Conservation (phyloP, 768 basidiomycete genomes). For the Dacryopinax primogenitus region DNA sequence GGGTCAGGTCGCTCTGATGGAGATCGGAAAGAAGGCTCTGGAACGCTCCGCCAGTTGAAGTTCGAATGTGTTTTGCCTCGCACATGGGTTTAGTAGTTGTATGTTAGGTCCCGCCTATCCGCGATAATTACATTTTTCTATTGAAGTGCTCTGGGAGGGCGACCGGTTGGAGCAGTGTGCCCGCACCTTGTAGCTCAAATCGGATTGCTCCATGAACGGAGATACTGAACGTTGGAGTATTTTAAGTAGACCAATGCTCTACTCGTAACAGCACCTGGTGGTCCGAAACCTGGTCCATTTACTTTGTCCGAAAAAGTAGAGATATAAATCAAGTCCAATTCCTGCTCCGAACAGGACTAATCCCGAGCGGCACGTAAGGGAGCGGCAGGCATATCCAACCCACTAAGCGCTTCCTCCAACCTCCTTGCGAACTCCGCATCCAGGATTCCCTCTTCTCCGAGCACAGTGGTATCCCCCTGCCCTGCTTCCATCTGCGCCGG, state of each 20-base stretch:
- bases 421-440: conserved; percentile 41
- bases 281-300: too few species aligned
- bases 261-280: too few species aligned
- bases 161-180: too few species aligned
- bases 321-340: too few species aligned
- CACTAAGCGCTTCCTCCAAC: conserved; percentile 45
- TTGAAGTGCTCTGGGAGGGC: too few species aligned
- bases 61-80: background rate
- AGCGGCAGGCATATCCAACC: conserved; percentile 23
- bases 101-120: background rate
- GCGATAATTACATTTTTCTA: background rate
- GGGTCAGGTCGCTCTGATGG: conserved; percentile 70
- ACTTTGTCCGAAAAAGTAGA: too few species aligned
- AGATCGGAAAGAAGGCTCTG: conserved; percentile 66
- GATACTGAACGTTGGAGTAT: too few species aligned
- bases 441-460: conserved; percentile 37
- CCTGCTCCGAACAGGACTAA: background rate
- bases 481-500: conserved; percentile 20
- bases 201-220: too few species aligned
- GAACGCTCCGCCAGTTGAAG: conserved; percentile 14
- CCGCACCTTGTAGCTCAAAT: too few species aligned
- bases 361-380: background rate
- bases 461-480: conserved; percentile 10
- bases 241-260: too few species aligned
- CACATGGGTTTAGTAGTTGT: background rate